phyloP scores from a whole-genome alignment of 306 rosid species.

The Vigna radiata region DNA sequence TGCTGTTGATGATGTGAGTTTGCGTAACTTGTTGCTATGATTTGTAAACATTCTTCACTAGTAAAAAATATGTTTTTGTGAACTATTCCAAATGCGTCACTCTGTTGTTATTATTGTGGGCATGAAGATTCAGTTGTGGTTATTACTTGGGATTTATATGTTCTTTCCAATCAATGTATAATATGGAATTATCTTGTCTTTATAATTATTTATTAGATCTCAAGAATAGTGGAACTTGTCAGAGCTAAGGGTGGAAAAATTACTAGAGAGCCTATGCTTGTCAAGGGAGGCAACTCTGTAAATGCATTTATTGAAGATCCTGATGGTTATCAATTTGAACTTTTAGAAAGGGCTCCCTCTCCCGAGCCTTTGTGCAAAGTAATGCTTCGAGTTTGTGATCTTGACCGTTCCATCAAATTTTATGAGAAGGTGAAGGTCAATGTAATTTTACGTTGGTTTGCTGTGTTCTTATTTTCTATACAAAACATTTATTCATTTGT shows the following conservation, averaged over 20 bases:
- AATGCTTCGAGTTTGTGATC: conserved; percentile 97
- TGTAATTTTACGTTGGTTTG: conserved; percentile 33
- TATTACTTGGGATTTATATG: conserved; percentile 31
- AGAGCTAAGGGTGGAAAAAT: conserved; percentile 94
- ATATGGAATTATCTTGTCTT: conserved; percentile 16
- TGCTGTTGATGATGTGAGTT: conserved; percentile 95
- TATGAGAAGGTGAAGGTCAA: conserved; percentile 80
- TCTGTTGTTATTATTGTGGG: background rate
- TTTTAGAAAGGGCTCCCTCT: conserved; percentile 82
- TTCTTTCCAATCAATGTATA: conserved; percentile 32
- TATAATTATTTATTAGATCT: conserved; percentile 61
- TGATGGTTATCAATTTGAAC: conserved; percentile 92
- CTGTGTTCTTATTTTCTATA: conserved; percentile 17
- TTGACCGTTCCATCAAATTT: conserved; percentile 86
- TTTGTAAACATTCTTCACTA: conserved; percentile 27
- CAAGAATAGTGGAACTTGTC: conserved; percentile 80
- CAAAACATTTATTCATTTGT: conserved; percentile 29
- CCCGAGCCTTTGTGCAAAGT: conserved; percentile 96
- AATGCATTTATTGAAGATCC: conserved; percentile 91
- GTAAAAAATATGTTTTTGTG: background rate
- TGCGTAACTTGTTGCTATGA: conserved; percentile 16
- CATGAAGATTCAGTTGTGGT: conserved; percentile 22
- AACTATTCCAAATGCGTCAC: conserved; percentile 10
- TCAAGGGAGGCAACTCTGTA: conserved; percentile 71
- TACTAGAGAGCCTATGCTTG: conserved; percentile 81